Evolutionary conservation across 176 grass and related monocot species (phyloP).

Genomic region (Guadua angustifolia): DNA sequence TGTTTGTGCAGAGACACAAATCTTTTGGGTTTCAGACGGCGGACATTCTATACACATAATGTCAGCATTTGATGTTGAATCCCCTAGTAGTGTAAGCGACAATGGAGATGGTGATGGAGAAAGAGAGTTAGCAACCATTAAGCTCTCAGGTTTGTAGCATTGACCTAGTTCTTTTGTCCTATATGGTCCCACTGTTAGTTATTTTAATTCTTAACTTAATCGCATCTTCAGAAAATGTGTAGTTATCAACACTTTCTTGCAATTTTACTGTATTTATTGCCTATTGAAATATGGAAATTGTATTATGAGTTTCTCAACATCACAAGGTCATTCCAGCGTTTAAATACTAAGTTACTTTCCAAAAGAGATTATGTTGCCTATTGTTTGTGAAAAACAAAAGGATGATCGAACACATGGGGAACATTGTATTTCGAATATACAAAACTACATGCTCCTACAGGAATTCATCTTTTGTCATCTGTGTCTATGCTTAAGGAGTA

Average conservation of each 20-base stretch:
- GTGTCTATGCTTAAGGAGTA: too few species aligned
- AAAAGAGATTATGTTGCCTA: background rate
- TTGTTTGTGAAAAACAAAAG: too few species aligned
- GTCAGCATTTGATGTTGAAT: constrained; percentile 56
- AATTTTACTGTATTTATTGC: background rate
- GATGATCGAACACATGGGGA: too few species aligned
- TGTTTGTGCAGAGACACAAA: constrained; percentile 72
- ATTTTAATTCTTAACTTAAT: constrained; percentile 32
- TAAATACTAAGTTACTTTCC: background rate
- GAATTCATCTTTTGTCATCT: too few species aligned
- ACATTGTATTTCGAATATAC: too few species aligned
- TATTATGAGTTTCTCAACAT: background rate
- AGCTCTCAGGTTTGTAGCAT: constrained; percentile 66
- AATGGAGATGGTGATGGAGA: constrained; percentile 36
- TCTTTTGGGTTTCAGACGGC: constrained; percentile 89
- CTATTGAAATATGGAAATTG: constrained; percentile 8
- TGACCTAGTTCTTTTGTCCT: constrained; percentile 28
- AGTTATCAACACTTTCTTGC: constrained; percentile 2
- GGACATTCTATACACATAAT: constrained; percentile 71
- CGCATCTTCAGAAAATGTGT: background rate
- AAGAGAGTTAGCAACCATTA: constrained; percentile 44
- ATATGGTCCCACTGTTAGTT: background rate
- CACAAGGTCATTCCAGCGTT: background rate
- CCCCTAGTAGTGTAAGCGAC: constrained; percentile 11
- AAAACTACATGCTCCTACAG: too few species aligned